These are phyloP conservation scores for Syncephalastrum contaminatum DNA, from an alignment of 371 early-diverging fungal genomes.

Conservation along the genomic window DNA sequence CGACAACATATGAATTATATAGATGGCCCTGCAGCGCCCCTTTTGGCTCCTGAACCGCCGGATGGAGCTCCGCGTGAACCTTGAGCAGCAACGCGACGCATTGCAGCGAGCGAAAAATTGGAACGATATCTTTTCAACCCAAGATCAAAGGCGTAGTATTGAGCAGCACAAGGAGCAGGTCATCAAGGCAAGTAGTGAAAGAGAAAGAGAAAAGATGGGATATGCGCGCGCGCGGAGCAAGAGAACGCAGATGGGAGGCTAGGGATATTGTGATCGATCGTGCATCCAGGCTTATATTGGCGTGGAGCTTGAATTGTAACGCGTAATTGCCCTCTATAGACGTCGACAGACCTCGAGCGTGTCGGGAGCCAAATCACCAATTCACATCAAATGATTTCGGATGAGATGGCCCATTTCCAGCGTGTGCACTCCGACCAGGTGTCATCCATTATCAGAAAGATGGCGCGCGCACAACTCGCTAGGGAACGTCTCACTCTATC, in stretches of 20 bases:
- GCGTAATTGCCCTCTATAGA: not conserved
- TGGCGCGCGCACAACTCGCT: slow-evolving; percentile 13
- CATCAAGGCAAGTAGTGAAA: slow-evolving; percentile 24
- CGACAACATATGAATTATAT: not conserved
- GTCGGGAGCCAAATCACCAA: slow-evolving; percentile 35
- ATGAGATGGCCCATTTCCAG: slow-evolving; percentile 49
- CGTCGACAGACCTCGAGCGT: slow-evolving; percentile 28
- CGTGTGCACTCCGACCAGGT: slow-evolving; percentile 28
- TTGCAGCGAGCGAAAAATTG: slow-evolving; percentile 27
- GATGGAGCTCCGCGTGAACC: slow-evolving; percentile 14
- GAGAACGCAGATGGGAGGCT: not conserved
- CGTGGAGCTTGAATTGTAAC: not conserved
- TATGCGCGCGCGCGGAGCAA: not conserved
- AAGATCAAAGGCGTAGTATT: slow-evolving; percentile 23
- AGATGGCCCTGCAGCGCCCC: slow-evolving; percentile 38
- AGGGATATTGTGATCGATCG: slow-evolving; percentile 7
- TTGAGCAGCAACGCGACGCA: slow-evolving; percentile 36
- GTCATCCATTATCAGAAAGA: slow-evolving; percentile 12
- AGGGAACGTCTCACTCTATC: slow-evolving; percentile 18
- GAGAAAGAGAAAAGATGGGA: not conserved
- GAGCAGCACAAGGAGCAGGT: slow-evolving; percentile 32
- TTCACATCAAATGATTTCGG: slow-evolving; percentile 45
- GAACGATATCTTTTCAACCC: slow-evolving; percentile 34
- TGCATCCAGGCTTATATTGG: slow-evolving; percentile 5
- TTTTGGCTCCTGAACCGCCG: slow-evolving; percentile 26